These are phyloP conservation scores for Talaromyces sp. DNA, from an alignment of 2,329 filamentous ascomycete genomes.

Conservation along the genomic window DNA sequence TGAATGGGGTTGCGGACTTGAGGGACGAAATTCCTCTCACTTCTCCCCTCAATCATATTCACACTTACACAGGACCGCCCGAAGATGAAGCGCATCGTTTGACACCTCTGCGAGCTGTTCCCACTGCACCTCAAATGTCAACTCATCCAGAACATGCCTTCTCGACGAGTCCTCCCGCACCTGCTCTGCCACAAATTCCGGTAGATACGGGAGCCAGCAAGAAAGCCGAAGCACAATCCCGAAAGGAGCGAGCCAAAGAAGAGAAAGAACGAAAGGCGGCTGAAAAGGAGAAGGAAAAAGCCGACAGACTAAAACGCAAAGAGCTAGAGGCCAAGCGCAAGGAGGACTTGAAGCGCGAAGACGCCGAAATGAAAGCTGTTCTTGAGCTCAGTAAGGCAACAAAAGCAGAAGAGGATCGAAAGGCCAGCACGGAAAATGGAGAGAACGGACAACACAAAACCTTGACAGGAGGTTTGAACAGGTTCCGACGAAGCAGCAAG, in stretches of 20 bases:
- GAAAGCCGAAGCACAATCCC: slow-evolving; percentile 63
- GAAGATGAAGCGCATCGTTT: slow-evolving; percentile 35
- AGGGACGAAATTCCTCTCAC: slow-evolving; percentile 29
- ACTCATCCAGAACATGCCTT: slow-evolving; percentile 32
- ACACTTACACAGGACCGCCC: slow-evolving; percentile 38
- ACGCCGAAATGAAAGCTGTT: slow-evolving; percentile 60
- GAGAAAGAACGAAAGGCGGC: slow-evolving; percentile 57
- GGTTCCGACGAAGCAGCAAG: slow-evolving; percentile 70
- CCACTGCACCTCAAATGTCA: slow-evolving; percentile 51
- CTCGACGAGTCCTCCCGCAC: slow-evolving; percentile 22
- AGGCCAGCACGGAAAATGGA: slow-evolving; percentile 17
- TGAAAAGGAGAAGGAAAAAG: slow-evolving; percentile 50
- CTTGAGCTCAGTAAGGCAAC: slow-evolving; percentile 65
- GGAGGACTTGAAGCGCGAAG: slow-evolving; percentile 52
- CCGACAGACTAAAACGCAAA: slow-evolving; percentile 55
- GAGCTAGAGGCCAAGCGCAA: slow-evolving; percentile 52
- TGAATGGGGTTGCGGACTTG: slow-evolving; percentile 48
- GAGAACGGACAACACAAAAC: slow-evolving; percentile 28
- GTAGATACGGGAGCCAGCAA: slow-evolving; percentile 42
- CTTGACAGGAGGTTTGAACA: slow-evolving; percentile 52
- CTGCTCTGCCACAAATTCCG: slow-evolving; percentile 27
- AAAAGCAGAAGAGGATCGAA: slow-evolving; percentile 53
- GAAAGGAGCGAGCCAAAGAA: slow-evolving; percentile 61
- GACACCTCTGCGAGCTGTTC: slow-evolving; percentile 32
- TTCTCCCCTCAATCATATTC: slow-evolving; percentile 36